phyloP scores from a whole-genome alignment of 768 basidiomycete genomes.

The Phylloporus sp. region DNA sequence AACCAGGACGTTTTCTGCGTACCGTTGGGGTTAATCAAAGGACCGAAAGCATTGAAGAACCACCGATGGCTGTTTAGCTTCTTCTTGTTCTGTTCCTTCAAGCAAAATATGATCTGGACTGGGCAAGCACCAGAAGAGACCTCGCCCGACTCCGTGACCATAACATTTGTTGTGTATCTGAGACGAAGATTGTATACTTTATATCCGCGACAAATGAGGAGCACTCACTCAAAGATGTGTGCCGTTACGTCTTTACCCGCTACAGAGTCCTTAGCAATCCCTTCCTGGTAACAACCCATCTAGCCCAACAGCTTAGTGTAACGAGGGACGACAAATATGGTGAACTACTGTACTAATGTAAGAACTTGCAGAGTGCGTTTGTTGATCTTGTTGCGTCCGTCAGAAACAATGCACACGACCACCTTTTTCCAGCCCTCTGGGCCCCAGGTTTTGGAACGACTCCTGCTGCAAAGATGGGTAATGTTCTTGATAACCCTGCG shows the following conservation, averaged over 20 bases:
- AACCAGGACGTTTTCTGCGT: constrained; percentile 2
- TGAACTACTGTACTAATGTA: constrained; percentile 51
- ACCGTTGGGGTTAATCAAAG: constrained; percentile 83
- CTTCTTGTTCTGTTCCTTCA: constrained; percentile 97
- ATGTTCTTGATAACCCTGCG: constrained; percentile 81
- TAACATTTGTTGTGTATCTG: constrained; percentile 74
- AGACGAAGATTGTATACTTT: constrained; percentile 1
- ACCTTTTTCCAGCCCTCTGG: constrained; percentile 87
- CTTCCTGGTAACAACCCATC: constrained; percentile 90
- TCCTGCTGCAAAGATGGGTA: constrained; percentile 69
- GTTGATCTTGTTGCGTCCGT: constrained; percentile 83
- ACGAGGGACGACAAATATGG: background rate
- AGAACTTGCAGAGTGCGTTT: constrained; percentile 89
- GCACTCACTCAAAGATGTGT: constrained; percentile 82
- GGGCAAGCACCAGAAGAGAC: constrained; percentile 73
- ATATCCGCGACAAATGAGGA: background rate
- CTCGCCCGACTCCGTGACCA: constrained; percentile 78
- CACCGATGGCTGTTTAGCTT: constrained; percentile 94
- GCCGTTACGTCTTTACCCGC: constrained; percentile 89
- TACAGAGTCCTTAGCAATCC: constrained; percentile 84
- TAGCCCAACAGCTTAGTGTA: constrained; percentile 21
- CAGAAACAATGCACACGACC: constrained; percentile 84
- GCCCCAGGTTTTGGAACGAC: constrained; percentile 79
- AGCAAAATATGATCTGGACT: constrained; percentile 84
- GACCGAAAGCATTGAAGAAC: constrained; percentile 97